Conservation (phyloP, 2,329 filamentous ascomycete species). For the Colletotrichum sp. region DNA sequence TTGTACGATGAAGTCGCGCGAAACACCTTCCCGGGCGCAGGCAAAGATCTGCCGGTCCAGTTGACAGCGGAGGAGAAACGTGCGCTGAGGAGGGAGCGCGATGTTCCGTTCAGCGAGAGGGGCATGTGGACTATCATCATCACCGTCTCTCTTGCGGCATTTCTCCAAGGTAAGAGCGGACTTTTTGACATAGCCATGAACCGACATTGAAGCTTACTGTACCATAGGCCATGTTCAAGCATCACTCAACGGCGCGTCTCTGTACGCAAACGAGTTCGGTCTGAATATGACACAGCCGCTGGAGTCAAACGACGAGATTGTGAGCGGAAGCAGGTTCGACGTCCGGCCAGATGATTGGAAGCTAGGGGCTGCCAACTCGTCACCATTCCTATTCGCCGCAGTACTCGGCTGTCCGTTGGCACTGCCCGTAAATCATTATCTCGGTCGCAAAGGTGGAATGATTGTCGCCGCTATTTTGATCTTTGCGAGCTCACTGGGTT, state of each 20-base stretch:
- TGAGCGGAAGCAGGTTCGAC: neutral
- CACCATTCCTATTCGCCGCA: slow-evolving; percentile 43
- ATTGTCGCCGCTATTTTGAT: slow-evolving; percentile 41
- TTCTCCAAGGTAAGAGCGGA: slow-evolving; percentile 36
- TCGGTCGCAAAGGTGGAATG: slow-evolving; percentile 44
- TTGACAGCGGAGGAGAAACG: slow-evolving; percentile 36
- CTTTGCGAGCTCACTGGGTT: slow-evolving; percentile 40
- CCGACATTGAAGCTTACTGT: neutral
- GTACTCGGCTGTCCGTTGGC: slow-evolving; percentile 42
- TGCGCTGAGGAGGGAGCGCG: slow-evolving; percentile 40
- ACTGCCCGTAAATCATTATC: slow-evolving; percentile 43
- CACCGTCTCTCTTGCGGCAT: slow-evolving; percentile 47
- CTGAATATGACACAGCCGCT: neutral
- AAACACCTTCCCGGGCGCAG: slow-evolving; percentile 23
- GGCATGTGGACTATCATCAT: slow-evolving; percentile 44
- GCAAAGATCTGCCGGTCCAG: slow-evolving; percentile 32
- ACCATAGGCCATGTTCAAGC: slow-evolving; percentile 42
- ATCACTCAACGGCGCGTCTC: slow-evolving; percentile 44
- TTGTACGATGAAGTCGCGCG: slow-evolving; percentile 41
- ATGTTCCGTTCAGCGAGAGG: slow-evolving; percentile 40
- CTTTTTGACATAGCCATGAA: too few species aligned
- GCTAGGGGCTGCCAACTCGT: slow-evolving; percentile 42
- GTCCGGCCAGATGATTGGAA: slow-evolving; percentile 35
- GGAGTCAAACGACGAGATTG: neutral
- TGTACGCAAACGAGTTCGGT: slow-evolving; percentile 25